Percentiles rank a stretch among this genome's conserved stretches.
Evolutionary conservation across 1,284 basidiomycete species (phyloP).

Genomic region (Puccinia horiana): DNA sequence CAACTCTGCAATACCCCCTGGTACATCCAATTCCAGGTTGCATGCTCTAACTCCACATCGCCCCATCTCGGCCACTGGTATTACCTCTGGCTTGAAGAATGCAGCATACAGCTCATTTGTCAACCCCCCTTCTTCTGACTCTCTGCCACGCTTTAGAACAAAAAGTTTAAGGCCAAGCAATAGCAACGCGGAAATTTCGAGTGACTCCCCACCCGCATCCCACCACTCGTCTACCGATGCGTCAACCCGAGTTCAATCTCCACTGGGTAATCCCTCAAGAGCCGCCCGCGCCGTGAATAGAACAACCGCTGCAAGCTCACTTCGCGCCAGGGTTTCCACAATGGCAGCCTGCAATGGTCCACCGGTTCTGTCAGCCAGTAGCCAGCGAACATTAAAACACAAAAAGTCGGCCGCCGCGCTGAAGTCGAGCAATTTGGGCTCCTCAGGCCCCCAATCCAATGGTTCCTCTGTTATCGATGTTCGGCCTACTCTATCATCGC

Average conservation of each 20-base stretch:
- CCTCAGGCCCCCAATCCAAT: constrained; percentile 17
- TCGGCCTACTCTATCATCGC: constrained; percentile 16
- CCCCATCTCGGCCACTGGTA: constrained; percentile 10
- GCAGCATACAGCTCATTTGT: neutral
- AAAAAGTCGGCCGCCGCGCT: constrained; percentile 46
- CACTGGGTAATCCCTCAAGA: constrained; percentile 10
- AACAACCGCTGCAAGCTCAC: constrained; percentile 3
- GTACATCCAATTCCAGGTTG: neutral
- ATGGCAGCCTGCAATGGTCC: constrained; percentile 18
- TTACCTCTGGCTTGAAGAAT: neutral
- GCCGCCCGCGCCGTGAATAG: neutral
- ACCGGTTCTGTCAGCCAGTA: constrained; percentile 20
- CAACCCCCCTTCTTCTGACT: constrained; percentile 16
- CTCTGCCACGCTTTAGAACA: neutral
- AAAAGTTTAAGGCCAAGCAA: constrained; percentile 25
- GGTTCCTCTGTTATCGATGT: neutral
- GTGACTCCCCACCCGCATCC: neutral
- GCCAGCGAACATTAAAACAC: constrained; percentile 31
- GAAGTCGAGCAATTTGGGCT: constrained; percentile 24
- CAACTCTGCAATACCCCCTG: constrained; percentile 2
- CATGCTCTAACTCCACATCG: constrained; percentile 12
- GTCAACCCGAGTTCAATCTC: constrained; percentile 32
- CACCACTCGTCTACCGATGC: neutral
- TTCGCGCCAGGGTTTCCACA: constrained; percentile 9
- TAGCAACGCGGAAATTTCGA: constrained; percentile 16